phyloP scores from a whole-genome alignment of 495 filamentous ascomycete species.

The Chaetomium fimeti region DNA sequence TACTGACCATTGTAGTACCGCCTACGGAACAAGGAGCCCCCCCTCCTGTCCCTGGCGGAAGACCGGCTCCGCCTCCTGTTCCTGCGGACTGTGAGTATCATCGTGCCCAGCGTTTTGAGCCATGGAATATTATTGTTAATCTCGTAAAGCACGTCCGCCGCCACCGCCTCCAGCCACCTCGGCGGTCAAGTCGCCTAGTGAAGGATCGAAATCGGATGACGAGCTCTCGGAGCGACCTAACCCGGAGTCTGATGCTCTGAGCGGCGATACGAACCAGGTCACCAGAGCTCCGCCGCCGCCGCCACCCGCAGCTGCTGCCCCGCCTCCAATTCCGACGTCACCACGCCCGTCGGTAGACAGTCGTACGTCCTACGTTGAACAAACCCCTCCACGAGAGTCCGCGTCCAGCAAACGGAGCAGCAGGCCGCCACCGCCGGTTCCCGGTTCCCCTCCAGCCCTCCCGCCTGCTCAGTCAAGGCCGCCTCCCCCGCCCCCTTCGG shows the following conservation, averaged over 20 bases:
- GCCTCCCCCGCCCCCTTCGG: conserved; percentile 77
- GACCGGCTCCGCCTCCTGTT: conserved; percentile 67
- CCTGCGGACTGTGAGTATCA: conserved; percentile 63
- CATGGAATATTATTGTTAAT: conserved; percentile 34
- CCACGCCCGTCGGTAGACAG: conserved; percentile 52
- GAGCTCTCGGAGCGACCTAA: conserved; percentile 71
- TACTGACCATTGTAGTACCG: conserved; percentile 42
- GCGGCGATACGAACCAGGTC: conserved; percentile 39
- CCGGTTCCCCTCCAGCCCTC: conserved; percentile 49
- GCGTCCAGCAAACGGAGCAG: conserved; percentile 53
- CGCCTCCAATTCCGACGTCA: conserved; percentile 44
- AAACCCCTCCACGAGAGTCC: conserved; percentile 42
- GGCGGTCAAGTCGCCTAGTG: conserved; percentile 61
- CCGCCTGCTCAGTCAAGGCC: conserved; percentile 60
- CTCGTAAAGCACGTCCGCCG: conserved; percentile 57
- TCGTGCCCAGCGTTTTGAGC: conserved; percentile 11
- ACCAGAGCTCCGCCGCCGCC: conserved; percentile 47
- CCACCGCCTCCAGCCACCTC: conserved; percentile 51
- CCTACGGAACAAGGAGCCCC: conserved; percentile 39
- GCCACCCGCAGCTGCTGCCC: conserved; percentile 20
- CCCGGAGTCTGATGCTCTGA: conserved; percentile 40
- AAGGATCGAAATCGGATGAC: conserved; percentile 90
- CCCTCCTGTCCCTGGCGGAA: conserved; percentile 62
- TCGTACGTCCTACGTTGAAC: conserved; percentile 55
- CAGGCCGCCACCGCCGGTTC: conserved; percentile 51